Percentiles rank a stretch among this genome's conserved stretches.
These are phyloP conservation scores for Sophora flavescens DNA, from an alignment of 306 rosid genomes.

Conservation along the genomic window DNA sequence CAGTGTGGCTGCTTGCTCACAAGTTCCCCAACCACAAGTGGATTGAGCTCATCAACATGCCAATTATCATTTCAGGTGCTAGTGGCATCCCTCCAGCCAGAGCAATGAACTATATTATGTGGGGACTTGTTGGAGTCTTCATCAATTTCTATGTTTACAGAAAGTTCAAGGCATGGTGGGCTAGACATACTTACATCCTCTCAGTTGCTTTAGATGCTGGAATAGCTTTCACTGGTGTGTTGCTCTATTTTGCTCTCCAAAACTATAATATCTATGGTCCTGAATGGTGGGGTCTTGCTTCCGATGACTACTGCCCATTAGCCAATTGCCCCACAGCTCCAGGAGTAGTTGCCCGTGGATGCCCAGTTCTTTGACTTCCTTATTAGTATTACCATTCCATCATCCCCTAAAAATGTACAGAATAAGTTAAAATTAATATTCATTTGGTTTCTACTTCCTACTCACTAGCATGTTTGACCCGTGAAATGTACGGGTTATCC, in stretches of 20 bases:
- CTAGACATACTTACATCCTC: conserved; percentile 69
- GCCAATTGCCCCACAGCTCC: conserved; percentile 79
- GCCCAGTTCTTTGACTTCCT: conserved; percentile 54
- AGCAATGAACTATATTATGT: conserved; percentile 58
- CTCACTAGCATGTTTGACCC: neutral
- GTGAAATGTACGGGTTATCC: no score
- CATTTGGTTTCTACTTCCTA: neutral
- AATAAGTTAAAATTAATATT: neutral
- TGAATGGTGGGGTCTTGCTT: conserved; percentile 68
- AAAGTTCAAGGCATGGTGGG: conserved; percentile 72
- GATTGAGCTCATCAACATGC: conserved; percentile 67
- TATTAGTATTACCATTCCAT: neutral
- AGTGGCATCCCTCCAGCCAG: conserved; percentile 51
- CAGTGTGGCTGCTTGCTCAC: conserved; percentile 56
- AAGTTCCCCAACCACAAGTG: conserved; percentile 60
- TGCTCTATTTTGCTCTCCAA: conserved; percentile 69
- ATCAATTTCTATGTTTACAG: conserved; percentile 64
- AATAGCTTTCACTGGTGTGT: conserved; percentile 62
- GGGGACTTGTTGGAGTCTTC: conserved; percentile 71
- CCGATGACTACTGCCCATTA: conserved; percentile 63
- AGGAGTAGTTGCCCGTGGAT: conserved; percentile 57
- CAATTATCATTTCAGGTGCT: conserved; percentile 56
- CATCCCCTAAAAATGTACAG: neutral
- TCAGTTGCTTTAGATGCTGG: conserved; percentile 85
- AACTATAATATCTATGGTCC: conserved; percentile 52